Evolutionary conservation across 2,329 filamentous ascomycete genomes (phyloP).

Genomic region (Zasmidium citrigriseum): DNA sequence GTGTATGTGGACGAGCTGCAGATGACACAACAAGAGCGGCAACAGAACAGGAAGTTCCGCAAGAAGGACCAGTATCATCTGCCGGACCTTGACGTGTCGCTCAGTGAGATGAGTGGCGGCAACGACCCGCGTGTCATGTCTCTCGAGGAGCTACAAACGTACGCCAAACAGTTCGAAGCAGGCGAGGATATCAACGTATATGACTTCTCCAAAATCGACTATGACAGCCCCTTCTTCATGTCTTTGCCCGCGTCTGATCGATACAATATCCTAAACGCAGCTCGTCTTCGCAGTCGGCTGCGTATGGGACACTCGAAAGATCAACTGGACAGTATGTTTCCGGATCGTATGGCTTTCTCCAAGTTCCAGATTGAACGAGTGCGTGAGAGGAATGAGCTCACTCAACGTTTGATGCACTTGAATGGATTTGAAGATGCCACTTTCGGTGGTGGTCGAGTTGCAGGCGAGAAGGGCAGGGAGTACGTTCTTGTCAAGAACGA

Average conservation of each 20-base stretch:
- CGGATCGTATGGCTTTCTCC: constrained; percentile 95
- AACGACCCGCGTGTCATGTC: constrained; percentile 97
- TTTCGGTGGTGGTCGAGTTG: constrained; percentile 67
- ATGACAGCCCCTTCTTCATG: constrained; percentile 91
- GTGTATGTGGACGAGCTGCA: constrained; percentile 91
- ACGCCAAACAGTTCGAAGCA: constrained; percentile 86
- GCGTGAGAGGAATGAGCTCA: constrained; percentile 87
- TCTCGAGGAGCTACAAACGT: constrained; percentile 88
- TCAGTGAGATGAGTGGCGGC: constrained; percentile 82
- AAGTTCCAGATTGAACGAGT: constrained; percentile 95
- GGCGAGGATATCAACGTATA: constrained; percentile 86
- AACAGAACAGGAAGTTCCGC: constrained; percentile 73
- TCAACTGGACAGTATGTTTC: constrained; percentile 94
- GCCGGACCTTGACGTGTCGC: constrained; percentile 75
- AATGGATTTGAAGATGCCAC: constrained; percentile 77
- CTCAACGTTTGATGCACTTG: constrained; percentile 90
- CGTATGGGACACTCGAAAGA: constrained; percentile 97
- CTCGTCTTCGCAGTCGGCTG: constrained; percentile 79
- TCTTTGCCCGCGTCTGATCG: constrained; percentile 86
- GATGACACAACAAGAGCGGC: constrained; percentile 75
- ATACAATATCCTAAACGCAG: constrained; percentile 97
- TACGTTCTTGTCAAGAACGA: constrained; percentile 97
- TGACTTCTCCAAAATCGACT: constrained; percentile 98
- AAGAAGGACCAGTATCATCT: constrained; percentile 96
- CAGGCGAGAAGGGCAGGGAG: constrained; percentile 84